These are phyloP conservation scores for Chaetomiaceae sp. DNA, from an alignment of 2,329 filamentous ascomycete species.

Conservation along the genomic window DNA sequence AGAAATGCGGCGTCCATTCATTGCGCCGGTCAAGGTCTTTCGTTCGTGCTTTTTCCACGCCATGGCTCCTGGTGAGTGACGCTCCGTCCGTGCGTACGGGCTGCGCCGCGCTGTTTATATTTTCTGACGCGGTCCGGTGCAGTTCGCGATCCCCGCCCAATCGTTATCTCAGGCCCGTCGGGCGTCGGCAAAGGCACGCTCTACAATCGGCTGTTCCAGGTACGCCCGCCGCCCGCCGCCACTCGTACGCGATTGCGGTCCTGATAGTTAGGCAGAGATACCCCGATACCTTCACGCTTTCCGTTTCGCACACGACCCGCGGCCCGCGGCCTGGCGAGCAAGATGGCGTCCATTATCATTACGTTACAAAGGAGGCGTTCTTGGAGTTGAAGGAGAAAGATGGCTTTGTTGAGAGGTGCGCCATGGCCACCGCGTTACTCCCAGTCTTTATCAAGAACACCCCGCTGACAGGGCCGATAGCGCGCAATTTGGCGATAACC, in stretches of 20 bases:
- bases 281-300: slow-evolving; percentile 49
- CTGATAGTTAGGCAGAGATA: slow-evolving; percentile 38
- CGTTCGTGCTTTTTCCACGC: slow-evolving; percentile 14
- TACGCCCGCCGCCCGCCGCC: slow-evolving; percentile 7
- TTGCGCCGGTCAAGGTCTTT: slow-evolving; percentile 12
- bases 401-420: slow-evolving; percentile 68
- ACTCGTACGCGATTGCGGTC: slow-evolving; percentile 21
- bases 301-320: slow-evolving; percentile 75
- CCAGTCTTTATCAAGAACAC: too few relatives aligned
- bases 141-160: slow-evolving; percentile 51
- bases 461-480: slow-evolving; percentile 32
- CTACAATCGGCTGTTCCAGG: slow-evolving; percentile 62
- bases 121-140: background rate
- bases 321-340: slow-evolving; percentile 68
- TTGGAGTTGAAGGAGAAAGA: slow-evolving; percentile 60
- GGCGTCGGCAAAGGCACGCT: slow-evolving; percentile 81
- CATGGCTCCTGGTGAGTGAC: slow-evolving; percentile 21
- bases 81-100: too few relatives aligned
- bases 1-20: slow-evolving; percentile 17
- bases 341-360: slow-evolving; percentile 79
- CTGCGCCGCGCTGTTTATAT: too few relatives aligned
- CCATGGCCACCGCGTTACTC: slow-evolving; percentile 12
- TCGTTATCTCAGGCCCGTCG: slow-evolving; percentile 76
- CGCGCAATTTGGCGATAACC: slow-evolving; percentile 79
- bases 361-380: slow-evolving; percentile 63